phyloP scores from a whole-genome alignment of 352 stramenopile species.

The Globisporangium cederbergense region DNA sequence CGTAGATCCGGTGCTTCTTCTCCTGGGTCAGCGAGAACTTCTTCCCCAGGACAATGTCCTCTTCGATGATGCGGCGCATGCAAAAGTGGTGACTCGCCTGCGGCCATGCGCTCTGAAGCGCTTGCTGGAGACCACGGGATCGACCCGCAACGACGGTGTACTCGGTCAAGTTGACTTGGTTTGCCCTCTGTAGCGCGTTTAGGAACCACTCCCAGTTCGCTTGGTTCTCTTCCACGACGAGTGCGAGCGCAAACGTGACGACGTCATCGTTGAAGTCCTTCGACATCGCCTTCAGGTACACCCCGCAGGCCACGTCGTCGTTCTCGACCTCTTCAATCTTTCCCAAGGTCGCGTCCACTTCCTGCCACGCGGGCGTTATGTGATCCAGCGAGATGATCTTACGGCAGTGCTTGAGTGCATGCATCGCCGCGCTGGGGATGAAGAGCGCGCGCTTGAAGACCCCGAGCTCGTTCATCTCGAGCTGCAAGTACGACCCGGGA shows the following conservation, averaged over 20 bases:
- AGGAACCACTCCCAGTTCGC: constrained; percentile 80
- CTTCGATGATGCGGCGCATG: constrained; percentile 69
- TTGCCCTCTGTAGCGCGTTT: constrained; percentile 36
- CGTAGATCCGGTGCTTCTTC: constrained; percentile 69
- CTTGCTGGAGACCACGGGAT: constrained; percentile 43
- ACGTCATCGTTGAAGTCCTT: constrained; percentile 78
- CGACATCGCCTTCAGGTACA: constrained; percentile 67
- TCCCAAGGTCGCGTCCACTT: constrained; percentile 29
- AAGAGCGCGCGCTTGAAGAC: constrained; percentile 66
- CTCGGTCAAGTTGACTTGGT: constrained; percentile 45
- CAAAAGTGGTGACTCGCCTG: constrained; percentile 65
- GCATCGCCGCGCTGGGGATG: constrained; percentile 47
- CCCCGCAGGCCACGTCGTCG: constrained; percentile 66
- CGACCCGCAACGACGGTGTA: constrained; percentile 71
- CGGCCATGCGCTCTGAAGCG: constrained; percentile 50
- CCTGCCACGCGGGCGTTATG: constrained; percentile 38
- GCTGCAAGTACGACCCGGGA: constrained; percentile 42
- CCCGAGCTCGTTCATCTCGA: constrained; percentile 48
- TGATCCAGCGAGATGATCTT: constrained; percentile 63
- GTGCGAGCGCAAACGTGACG: constrained; percentile 58
- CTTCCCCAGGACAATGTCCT: constrained; percentile 55
- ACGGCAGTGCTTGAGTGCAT: constrained; percentile 51
- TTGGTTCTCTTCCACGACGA: constrained; percentile 64
- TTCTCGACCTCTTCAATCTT: constrained; percentile 55
- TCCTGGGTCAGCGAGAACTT: constrained; percentile 60